Percentiles rank a stretch among this genome's conserved stretches.
These are phyloP conservation scores for Suhomyces emberorum DNA, from an alignment of 805 yeast genomes.

Conservation along the genomic window DNA sequence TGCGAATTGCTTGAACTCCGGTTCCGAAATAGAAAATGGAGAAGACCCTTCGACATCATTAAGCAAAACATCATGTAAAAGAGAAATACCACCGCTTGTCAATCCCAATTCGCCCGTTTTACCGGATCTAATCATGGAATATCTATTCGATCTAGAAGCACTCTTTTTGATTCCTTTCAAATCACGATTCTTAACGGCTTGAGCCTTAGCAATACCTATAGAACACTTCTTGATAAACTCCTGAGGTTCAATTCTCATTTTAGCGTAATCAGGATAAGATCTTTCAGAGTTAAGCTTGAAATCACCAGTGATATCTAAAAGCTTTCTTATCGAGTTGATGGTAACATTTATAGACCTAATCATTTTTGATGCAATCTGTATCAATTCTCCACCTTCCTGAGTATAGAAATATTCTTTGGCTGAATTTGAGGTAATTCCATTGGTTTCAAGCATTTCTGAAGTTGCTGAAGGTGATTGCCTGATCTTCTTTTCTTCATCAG, in stretches of 20 bases:
- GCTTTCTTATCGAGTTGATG: conserved; percentile 47
- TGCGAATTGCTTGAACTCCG: conserved; percentile 36
- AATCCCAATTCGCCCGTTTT: conserved; percentile 47
- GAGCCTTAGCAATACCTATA: conserved; percentile 49
- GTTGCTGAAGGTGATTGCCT: not conserved
- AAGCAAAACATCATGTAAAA: conserved; percentile 34
- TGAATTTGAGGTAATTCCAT: conserved; percentile 5
- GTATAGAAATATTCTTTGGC: conserved; percentile 48
- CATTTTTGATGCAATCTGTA: conserved; percentile 59
- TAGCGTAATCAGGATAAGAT: conserved; percentile 62
- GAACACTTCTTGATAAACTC: conserved; percentile 62
- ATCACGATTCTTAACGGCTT: conserved; percentile 22
- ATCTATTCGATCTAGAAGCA: conserved; percentile 32
- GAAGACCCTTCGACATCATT: conserved; percentile 25
- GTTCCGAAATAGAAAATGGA: conserved; percentile 31
- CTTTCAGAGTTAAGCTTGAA: conserved; percentile 58
- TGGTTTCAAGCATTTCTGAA: conserved; percentile 4
- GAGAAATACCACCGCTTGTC: conserved; percentile 46
- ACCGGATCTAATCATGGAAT: conserved; percentile 50
- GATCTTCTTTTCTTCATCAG: conserved; percentile 27
- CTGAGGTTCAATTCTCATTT: conserved; percentile 55
- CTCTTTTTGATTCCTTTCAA: conserved; percentile 19
- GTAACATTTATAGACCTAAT: conserved; percentile 51
- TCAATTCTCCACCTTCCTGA: conserved; percentile 63
- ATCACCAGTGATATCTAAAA: conserved; percentile 61